Base-by-base conservation (phyloP, 352 stramenopile species). In the Pythium guiyangense region DNA sequence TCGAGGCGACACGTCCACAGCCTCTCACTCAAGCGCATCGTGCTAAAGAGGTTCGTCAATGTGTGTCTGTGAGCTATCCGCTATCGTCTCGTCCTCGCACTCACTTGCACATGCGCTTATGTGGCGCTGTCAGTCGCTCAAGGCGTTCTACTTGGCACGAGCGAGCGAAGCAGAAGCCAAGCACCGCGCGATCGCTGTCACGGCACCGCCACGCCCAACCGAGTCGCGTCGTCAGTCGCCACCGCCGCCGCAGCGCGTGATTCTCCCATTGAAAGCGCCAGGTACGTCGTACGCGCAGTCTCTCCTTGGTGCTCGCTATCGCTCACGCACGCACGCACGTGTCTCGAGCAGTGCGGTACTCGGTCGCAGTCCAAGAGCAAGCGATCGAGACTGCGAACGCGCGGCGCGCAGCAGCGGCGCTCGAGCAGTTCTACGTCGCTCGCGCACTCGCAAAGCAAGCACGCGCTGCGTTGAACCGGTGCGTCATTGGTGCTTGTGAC, bases 81-180 rank as follows among this genome's bases (percentile, higher is more conserved):
- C 44, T 10, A 8, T 54, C 11, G n/a, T 5, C n/a, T 20, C 9
- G n/a, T 12, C 18, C 9, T 59, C 29, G 2, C 25, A n/a, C 5
- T 14, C 8, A 53, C 65, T 49, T 34, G 5, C 2, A 9, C 47
- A 56, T 26, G 34, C 18, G 42, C 4, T 46, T 10, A 0, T 22
- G 25, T 46, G 4, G 42, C 22, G 22, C 22, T 22, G 22, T 25
- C 17, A 88, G 75, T 58, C 64, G 14, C 61, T 88, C 14, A 72
- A 70, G 34, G 67, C 69, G 9, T 88, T 86, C 52, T 88, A 88
- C 51, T 60, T 86, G 11, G 56, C 57, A 1, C 63, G 75, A 31
- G 78, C 78, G 4, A 78, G 77, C 45, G 63, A 71, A 50, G 85
- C 71, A 34, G 78, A 86, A 48, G 69, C 58, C 4, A 73, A 69